Percentiles rank a stretch among this genome's conserved stretches.
Conservation (phyloP, 192 early-diverging fungal genomes). For the Geosiphon pyriformis region DNA sequence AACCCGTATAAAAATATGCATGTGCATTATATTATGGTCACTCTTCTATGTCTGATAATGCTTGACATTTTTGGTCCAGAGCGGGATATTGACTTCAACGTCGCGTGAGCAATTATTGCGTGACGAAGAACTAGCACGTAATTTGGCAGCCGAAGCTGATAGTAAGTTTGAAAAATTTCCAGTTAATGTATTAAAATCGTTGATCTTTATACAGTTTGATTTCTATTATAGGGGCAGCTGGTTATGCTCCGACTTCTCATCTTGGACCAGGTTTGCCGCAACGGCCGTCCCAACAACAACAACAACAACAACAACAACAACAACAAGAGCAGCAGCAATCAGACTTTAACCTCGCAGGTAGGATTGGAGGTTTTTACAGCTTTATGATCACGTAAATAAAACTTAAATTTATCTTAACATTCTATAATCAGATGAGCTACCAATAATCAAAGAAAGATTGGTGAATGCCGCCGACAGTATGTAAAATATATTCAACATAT, state of each 20-base stretch:
- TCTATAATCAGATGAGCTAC: conserved; percentile 40
- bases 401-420: conserved; percentile 2
- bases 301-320: conserved; percentile 34
- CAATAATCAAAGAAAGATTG: conserved; percentile 52
- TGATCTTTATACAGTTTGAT: not conserved
- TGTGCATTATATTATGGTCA: conserved; percentile 7
- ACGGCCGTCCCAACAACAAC: conserved; percentile 22
- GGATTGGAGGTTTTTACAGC: not conserved
- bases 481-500: conserved; percentile 8
- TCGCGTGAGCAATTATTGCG: conserved; percentile 46
- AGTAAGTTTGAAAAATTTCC: conserved; percentile 27
- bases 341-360: conserved; percentile 24
- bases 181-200: not conserved
- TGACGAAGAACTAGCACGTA: conserved; percentile 51
- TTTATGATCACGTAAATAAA: not conserved
- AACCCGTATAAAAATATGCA: no score
- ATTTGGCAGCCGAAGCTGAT: conserved; percentile 45
- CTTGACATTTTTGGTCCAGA: not conserved
- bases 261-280: conserved; percentile 16
- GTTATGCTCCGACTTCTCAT: not conserved
- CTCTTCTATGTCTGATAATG: not conserved
- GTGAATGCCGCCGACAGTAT: conserved; percentile 51
- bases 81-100: conserved; percentile 33
- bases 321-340: conserved; percentile 31
- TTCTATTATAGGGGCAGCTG: not conserved